These are phyloP conservation scores for Dendrocalamus sinicus DNA, from an alignment of 176 grass and related monocot species.

Conservation along the genomic window DNA sequence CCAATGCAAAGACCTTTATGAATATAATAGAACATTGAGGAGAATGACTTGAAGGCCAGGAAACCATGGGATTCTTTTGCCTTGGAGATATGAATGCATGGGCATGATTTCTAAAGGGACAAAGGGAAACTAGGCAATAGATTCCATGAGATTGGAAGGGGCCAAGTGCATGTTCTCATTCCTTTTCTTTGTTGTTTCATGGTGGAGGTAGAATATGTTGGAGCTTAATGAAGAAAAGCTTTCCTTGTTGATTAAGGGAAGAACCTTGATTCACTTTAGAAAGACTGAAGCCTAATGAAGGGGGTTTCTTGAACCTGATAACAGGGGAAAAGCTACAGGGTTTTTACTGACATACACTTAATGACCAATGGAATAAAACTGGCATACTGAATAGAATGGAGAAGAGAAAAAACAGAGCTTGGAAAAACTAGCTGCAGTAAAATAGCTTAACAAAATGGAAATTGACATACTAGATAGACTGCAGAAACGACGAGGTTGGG, in stretches of 20 bases:
- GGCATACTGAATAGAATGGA: slow-evolving; percentile 16
- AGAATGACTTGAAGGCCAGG: slow-evolving; percentile 67
- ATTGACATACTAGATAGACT: slow-evolving; percentile 18
- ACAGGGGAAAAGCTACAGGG: slow-evolving; percentile 2
- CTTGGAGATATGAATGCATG: slow-evolving; percentile 42
- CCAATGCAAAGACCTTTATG: slow-evolving; percentile 34
- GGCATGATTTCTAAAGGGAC: slow-evolving; percentile 53
- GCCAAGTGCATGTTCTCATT: slow-evolving; percentile 49
- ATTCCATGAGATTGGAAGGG: slow-evolving; percentile 48
- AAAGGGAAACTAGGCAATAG: slow-evolving; percentile 54
- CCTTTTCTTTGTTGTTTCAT: slow-evolving; percentile 53
- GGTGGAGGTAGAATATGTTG: slow-evolving; percentile 38
- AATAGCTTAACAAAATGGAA: background rate
- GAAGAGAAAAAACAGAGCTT: background rate
- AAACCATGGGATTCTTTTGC: slow-evolving; percentile 57
- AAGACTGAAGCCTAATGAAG: slow-evolving; percentile 39
- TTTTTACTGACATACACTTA: background rate
- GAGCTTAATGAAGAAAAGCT: slow-evolving; percentile 44
- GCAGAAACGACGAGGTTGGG: background rate
- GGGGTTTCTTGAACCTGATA: slow-evolving; percentile 30
- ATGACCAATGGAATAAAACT: slow-evolving; percentile 6
- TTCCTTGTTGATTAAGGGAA: slow-evolving; percentile 90
- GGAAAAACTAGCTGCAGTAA: slow-evolving; percentile 1
- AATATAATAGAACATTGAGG: slow-evolving; percentile 44
- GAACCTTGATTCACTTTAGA: slow-evolving; percentile 65